phyloP scores from a whole-genome alignment of 495 filamentous ascomycete species.

The Daldinia loculata region DNA sequence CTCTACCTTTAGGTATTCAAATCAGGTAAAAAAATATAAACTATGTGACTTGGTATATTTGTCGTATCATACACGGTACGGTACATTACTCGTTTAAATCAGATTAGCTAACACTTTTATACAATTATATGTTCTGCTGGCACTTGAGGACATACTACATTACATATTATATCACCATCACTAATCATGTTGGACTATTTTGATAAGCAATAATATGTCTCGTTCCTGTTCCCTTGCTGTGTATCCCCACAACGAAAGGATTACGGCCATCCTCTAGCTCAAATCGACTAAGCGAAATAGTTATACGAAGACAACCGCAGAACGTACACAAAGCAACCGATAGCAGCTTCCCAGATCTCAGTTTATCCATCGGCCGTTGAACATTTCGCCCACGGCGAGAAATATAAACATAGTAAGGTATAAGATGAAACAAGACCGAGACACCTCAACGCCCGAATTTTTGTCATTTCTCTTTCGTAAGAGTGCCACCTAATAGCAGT shows the following conservation, averaged over 20 bases:
- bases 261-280: not conserved
- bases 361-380: not conserved
- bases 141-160: too few species aligned
- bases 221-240: not conserved
- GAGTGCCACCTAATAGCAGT: slow-evolving; percentile 11
- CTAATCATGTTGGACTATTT: not conserved
- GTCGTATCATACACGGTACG: not conserved
- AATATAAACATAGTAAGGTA: not conserved
- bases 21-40: too few species aligned
- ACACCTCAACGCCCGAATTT: slow-evolving; percentile 27
- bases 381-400: not conserved
- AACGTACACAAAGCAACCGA: not conserved
- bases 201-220: not conserved
- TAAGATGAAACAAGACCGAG: not conserved
- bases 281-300: not conserved
- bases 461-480: slow-evolving; percentile 10
- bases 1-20: too few species aligned
- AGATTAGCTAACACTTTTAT: too few species aligned
- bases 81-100: too few species aligned
- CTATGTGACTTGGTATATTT: too few species aligned
- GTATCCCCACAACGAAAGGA: not conserved
- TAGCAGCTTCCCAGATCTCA: not conserved
- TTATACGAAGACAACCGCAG: not conserved
- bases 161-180: not conserved
- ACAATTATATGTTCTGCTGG: too few species aligned